Base-by-base conservation (phyloP, 2,329 filamentous ascomycete genomes). In the Aspergillus caelatus region DNA sequence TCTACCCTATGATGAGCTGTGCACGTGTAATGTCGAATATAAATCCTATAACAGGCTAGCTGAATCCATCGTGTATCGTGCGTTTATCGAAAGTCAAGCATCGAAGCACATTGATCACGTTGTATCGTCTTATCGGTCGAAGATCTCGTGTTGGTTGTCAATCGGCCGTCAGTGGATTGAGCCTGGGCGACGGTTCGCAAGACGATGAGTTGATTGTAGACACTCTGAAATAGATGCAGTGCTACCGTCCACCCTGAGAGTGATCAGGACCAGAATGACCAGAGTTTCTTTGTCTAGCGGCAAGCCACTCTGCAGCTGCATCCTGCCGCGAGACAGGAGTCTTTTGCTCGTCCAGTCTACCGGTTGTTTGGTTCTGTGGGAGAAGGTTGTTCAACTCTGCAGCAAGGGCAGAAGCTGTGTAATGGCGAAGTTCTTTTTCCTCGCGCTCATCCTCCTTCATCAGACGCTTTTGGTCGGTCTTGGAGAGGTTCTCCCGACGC, bases 401-500 rank as follows among this genome's bases (percentile, higher is more conserved):
- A 1, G 80, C 79, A 23, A 83, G 72, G 16, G 79, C 79, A n/a
- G 78, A 77, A 4, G 78, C 79, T 53, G 79, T 81, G 69, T 79
- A 83, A 30, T 73, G 74, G 41, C 80, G 76, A 8, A 83, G 72
- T 65, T 83, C 81, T 59, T 74, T 75, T 69, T 83, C 81, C 68
- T 83, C 81, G 21, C 81, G 78, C 58, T 82, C 81, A 61, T 83
- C 81, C 65, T 83, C 81, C 66, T 80, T 80, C 61, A 79, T 71
- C 48, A 83, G 65, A 34, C 80, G 79, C 56, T 74, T 73, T 63
- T 91, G 89, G 71, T 96, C 90, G 21, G 75, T 66, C 81, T 97
- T 97, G 76, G 86, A 84, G 84, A 96, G 87, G 79, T 96, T 94
- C 72, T 88, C 86, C 58, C 95, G 89, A 72, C 94, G 91, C 72